Base-by-base conservation (phyloP, 345 rosid genomes). In the Pelargonium nanum region DNA sequence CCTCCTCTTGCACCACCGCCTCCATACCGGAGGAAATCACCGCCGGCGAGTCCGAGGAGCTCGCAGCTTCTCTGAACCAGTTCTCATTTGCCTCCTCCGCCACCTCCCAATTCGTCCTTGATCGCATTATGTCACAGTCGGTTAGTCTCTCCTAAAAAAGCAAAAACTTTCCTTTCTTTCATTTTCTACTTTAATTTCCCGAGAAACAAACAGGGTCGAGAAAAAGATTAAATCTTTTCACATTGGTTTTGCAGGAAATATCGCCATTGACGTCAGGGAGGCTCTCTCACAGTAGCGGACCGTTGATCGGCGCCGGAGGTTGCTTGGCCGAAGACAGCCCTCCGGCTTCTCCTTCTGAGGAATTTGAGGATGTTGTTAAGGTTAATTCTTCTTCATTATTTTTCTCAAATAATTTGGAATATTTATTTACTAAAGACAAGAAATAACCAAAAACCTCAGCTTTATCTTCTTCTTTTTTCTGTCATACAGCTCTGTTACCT, bases 241-340 rank as follows among this genome's bases (percentile, higher is more conserved):
- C 16, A n/a, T n/a, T n/a, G 48, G 48, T 40, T 56, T 15, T 77
- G 82, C 73, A 91, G 96, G 96, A 89, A 55, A 95, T 85, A 61
- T 92, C 98, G 19, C 97, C 97, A 12, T 73, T 92, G 66, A 83
- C 95, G 22, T 92, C 98, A 15, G 97, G 98, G 34, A 82, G 97
- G 81, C 85, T 89, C 26, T 92, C 98, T 53, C 97, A 89, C 73
- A 92, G 98, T 53, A 89, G 95, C 48, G 98, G 95, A 6, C 96
- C 97, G 58, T 74, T 86, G 76, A 82, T 82, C 57, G 77, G 75
- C 19, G 75, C 72, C 1, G 80, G 48, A 2, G 48, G 48, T 40
- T 40, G 82, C 45, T 82, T 88, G 40, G 86, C 80, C 70, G 78
- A 77, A 6, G 95, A 89, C 58, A 92, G 91, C 56, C 89, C 95